Percentiles rank a stretch among this genome's conserved stretches.
Conservation (phyloP, 1,284 basidiomycete genomes). For the Cystobasidium slooffiae region DNA sequence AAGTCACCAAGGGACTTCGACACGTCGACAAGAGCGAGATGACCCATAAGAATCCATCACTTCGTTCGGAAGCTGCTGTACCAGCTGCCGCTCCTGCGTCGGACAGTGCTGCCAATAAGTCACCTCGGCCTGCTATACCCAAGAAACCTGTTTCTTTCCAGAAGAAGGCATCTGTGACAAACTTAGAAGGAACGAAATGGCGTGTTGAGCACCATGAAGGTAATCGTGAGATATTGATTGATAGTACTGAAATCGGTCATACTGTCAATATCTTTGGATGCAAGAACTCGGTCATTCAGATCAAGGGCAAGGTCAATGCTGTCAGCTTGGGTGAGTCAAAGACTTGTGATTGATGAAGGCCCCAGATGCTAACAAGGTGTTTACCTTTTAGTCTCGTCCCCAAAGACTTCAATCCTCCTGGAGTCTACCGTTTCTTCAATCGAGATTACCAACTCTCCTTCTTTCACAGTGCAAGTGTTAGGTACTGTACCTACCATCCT, state of each 20-base stretch:
- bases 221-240: constrained; percentile 72
- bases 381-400: constrained; percentile 73
- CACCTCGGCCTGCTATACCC: constrained; percentile 64
- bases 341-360: not conserved
- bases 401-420: constrained; percentile 83
- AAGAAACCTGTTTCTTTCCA: constrained; percentile 75
- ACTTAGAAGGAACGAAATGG: constrained; percentile 93
- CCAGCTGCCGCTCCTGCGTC: constrained; percentile 60
- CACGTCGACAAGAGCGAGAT: constrained; percentile 96
- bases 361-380: not conserved
- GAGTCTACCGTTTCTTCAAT: constrained; percentile 89
- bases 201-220: constrained; percentile 84
- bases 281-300: constrained; percentile 82
- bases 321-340: constrained; percentile 76
- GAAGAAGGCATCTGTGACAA: constrained; percentile 92
- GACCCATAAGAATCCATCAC: constrained; percentile 97
- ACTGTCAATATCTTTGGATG: constrained; percentile 88
- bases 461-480: constrained; percentile 90
- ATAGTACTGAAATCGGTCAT: constrained; percentile 79
- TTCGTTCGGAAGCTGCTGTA: constrained; percentile 66
- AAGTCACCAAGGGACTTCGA: constrained; percentile 84
- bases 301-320: constrained; percentile 95
- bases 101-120: not conserved
- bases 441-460: constrained; percentile 85
- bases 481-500: constrained; percentile 89